These are phyloP conservation scores for Sequoia sempervirens DNA, from an alignment of 75 land plant genomes.

Conservation along the genomic window DNA sequence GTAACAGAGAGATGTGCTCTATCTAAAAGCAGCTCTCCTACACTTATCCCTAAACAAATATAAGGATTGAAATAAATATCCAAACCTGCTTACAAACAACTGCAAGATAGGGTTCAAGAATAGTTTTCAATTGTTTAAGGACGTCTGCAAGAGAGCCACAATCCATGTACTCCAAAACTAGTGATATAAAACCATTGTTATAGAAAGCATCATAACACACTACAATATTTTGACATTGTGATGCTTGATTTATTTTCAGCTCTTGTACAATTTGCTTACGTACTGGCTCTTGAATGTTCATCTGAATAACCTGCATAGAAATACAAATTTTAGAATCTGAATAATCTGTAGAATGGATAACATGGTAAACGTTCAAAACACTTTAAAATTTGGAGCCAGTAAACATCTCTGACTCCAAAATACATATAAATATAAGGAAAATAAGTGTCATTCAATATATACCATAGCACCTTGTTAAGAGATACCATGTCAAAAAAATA, in stretches of 20 bases:
- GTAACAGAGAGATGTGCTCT: background rate
- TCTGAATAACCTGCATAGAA: constrained; percentile 69
- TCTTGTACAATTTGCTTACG: constrained; percentile 80
- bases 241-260: constrained; percentile 77
- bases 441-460: background rate
- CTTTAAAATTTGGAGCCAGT: background rate
- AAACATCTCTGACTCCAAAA: background rate
- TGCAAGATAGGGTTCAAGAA: constrained; percentile 86
- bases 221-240: constrained; percentile 80
- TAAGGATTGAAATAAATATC: no score
- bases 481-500: background rate
- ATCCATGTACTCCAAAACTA: constrained; percentile 97
- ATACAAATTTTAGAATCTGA: background rate
- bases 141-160: constrained; percentile 92
- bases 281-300: constrained; percentile 71
- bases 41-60: background rate
- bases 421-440: background rate
- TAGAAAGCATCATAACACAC: constrained; percentile 87
- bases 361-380: background rate
- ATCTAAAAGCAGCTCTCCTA: background rate
- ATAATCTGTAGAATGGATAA: background rate
- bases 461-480: background rate
- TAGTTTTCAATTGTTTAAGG: constrained; percentile 59
- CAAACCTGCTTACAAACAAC: constrained; percentile 80
- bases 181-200: constrained; percentile 83